Evolutionary conservation across 495 filamentous ascomycete genomes (phyloP).

Genomic region (Pyronema domesticum): DNA sequence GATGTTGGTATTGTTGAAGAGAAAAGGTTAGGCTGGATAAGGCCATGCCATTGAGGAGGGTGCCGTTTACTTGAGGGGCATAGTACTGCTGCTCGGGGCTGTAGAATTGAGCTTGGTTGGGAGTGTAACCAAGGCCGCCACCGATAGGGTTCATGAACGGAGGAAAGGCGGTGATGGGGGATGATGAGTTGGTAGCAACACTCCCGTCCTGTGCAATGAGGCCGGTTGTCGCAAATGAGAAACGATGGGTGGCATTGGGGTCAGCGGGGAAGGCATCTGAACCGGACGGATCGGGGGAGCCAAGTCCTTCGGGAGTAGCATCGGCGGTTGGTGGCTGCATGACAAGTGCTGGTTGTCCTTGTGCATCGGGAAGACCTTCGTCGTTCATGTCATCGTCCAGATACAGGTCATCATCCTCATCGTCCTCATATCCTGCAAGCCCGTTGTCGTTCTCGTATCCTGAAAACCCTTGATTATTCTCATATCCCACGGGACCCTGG

Average conservation of each 20-base stretch:
- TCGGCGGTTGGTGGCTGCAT: conserved; percentile 4
- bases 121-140: conserved; percentile 20
- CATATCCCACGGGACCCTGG: conserved; percentile 11
- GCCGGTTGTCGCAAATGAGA: conserved; percentile 13
- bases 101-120: conserved; percentile 22
- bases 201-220: conserved; percentile 7
- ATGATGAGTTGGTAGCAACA: conserved; percentile 6
- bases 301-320: conserved; percentile 2
- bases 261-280: not conserved
- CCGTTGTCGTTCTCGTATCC: conserved; percentile 9
- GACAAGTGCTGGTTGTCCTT: not conserved
- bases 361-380: not conserved
- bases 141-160: conserved; percentile 24
- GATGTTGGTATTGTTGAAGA: conserved; percentile 20
- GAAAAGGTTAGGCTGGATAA: conserved; percentile 19
- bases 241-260: conserved; percentile 7
- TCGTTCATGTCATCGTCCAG: conserved; percentile 59
- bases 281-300: conserved; percentile 1
- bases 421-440: conserved; percentile 15
- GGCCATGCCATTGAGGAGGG: conserved; percentile 11
- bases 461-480: conserved; percentile 14
- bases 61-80: conserved; percentile 20
- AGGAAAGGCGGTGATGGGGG: conserved; percentile 9
- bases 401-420: conserved; percentile 57
- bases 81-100: conserved; percentile 20